Conservation (phyloP, 148 eudicot species). For the Vaccinium macrocarpon region DNA sequence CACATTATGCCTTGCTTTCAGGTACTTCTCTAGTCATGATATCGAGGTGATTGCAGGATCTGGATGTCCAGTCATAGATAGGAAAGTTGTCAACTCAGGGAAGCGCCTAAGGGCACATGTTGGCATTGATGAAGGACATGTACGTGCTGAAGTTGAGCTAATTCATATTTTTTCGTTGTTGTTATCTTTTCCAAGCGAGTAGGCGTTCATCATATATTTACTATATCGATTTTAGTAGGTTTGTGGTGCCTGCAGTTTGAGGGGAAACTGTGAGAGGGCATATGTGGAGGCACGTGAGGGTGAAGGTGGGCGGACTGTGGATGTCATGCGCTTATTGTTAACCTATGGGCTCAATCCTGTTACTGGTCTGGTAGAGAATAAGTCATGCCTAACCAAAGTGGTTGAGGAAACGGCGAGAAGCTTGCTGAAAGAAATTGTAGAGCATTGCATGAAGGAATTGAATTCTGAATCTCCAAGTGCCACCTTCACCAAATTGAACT, state of each 20-base stretch:
- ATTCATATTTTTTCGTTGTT: neutral
- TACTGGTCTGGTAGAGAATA: constrained; percentile 39
- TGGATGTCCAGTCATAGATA: constrained; percentile 58
- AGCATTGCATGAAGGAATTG: constrained; percentile 26
- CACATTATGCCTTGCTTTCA: constrained; percentile 14
- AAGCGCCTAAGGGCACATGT: constrained; percentile 59
- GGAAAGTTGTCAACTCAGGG: constrained; percentile 68
- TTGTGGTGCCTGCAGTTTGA: constrained; percentile 59
- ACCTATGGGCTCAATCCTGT: constrained; percentile 46
- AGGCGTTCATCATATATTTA: neutral
- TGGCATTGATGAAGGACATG: constrained; percentile 55
- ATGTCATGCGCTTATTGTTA: constrained; percentile 56
- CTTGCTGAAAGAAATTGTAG: constrained; percentile 48
- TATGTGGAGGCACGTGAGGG: constrained; percentile 41
- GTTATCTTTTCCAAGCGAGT: neutral
- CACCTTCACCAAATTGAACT: neutral
- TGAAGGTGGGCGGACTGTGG: constrained; percentile 57
- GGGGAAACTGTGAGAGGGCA: constrained; percentile 65
- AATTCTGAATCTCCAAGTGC: constrained; percentile 21
- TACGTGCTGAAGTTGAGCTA: constrained; percentile 28
- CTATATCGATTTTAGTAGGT: constrained; percentile 29
- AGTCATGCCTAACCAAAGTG: constrained; percentile 32
- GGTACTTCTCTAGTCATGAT: constrained; percentile 49
- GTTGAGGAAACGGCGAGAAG: constrained; percentile 46
- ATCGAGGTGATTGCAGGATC: constrained; percentile 45